Evolutionary conservation across 2,329 filamentous ascomycete genomes (phyloP), one percentile per base, ranked within the genome.

Genomic region (Cladosporium sp.): DNA sequence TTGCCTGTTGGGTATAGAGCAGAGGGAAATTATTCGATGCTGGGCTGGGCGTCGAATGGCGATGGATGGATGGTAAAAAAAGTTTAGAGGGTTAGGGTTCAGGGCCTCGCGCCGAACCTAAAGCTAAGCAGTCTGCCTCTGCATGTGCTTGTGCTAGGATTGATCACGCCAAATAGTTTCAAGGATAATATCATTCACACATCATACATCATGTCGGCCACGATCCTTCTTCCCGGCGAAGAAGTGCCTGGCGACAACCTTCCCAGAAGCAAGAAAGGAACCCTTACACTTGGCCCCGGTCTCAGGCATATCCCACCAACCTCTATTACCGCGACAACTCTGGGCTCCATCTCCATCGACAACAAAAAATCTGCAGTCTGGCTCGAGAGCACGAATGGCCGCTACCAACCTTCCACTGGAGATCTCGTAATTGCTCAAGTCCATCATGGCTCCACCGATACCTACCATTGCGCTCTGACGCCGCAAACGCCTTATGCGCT

Each of bases 401-500:
- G 86, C 81, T 98, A 97, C 65, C 76, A 82, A 30, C 89, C 93
- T 11, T 78, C 82, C 15, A 73, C 79, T n/a, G 85, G 85, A 64
- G 93, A 98, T 68, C 81, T 95, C 41, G 84, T 97, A 57, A 88
- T 98, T 64, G 91, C 88, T 52, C 90, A 88, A 57, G 78, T 97
- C 59, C 82, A 87, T 62, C 86, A 85, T 67, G 84, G 83, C 49
- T 79, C 83, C 43, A 75, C 78, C 51, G 93, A 97, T 60, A 79
- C 80, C 65, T 96, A 88, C 76, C 84, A 86, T 68, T 90, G 90
- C 67, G 77, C 78, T 58, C 77, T 97, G 47, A 85, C 88, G 22
- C 77, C 78, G 7, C 73, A 82, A 61, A 79, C 78, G 5, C 71
- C 77, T 1, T 69, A 72, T 53, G 89, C 87, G 1, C 74, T 87